phyloP scores from a whole-genome alignment of 352 stramenopile species.

The Peronospora tabacina region DNA sequence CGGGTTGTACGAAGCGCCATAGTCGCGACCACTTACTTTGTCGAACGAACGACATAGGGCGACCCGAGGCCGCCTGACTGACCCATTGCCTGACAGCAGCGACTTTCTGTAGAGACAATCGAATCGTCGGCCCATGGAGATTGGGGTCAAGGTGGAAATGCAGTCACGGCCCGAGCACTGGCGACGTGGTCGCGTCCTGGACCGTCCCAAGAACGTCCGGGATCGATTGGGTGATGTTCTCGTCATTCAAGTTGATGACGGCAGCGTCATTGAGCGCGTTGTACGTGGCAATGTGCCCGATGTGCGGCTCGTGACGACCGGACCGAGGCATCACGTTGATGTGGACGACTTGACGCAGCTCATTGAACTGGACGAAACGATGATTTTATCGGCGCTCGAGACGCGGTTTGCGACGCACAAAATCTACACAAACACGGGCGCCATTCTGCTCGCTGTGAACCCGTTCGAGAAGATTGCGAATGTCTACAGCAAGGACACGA shows the following conservation, averaged over 20 bases:
- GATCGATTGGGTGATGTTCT: conserved; percentile 41
- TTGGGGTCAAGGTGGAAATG: conserved; percentile 59
- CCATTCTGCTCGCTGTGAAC: conserved; percentile 79
- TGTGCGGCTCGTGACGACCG: conserved; percentile 25
- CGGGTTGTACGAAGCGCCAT: conserved; percentile 3
- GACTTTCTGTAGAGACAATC: conserved; percentile 5
- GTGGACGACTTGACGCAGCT: conserved; percentile 81
- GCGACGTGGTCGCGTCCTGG: conserved; percentile 45
- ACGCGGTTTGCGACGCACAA: conserved; percentile 59
- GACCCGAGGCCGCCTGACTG: too few relatives aligned
- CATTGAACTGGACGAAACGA: conserved; percentile 64
- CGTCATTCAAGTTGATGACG: conserved; percentile 63
- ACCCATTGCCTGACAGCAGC: too few relatives aligned
- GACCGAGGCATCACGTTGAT: conserved; percentile 27
- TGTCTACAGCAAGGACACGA: conserved; percentile 47
- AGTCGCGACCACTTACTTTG: conserved; percentile 3
- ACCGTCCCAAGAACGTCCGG: conserved; percentile 56
- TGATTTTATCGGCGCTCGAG: conserved; percentile 61
- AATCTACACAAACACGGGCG: conserved; percentile 83
- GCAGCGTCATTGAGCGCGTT: conserved; percentile 35
- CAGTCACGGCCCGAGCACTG: conserved; percentile 36
- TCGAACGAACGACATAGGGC: background rate
- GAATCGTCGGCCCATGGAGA: conserved; percentile 35
- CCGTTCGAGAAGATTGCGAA: conserved; percentile 65
- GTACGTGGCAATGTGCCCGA: conserved; percentile 36